phyloP scores from a whole-genome alignment of 2,329 filamentous ascomycete species.

The Aureobasidium musti region DNA sequence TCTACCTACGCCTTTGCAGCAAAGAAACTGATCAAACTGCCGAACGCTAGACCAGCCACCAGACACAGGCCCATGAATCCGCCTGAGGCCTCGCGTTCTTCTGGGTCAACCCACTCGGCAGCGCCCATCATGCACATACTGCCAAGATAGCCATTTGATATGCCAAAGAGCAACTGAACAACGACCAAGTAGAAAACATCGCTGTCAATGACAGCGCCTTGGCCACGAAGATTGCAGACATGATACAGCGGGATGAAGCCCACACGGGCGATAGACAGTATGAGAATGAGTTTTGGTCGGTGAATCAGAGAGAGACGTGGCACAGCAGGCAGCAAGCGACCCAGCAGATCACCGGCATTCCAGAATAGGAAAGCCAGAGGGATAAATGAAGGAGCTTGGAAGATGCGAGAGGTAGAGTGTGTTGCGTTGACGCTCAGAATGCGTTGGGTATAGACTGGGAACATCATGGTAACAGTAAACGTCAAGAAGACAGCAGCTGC shows the following conservation, averaged over 20 bases:
- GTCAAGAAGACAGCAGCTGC: slow-evolving; percentile 75
- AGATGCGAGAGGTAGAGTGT: slow-evolving; percentile 56
- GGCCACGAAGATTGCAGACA: slow-evolving; percentile 81
- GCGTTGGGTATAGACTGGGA: slow-evolving; percentile 79
- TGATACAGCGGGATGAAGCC: slow-evolving; percentile 81
- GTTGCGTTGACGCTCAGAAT: slow-evolving; percentile 49
- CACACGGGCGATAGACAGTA: slow-evolving; percentile 64
- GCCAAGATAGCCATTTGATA: slow-evolving; percentile 84
- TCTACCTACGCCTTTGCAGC: slow-evolving; percentile 49
- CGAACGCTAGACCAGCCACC: slow-evolving; percentile 77
- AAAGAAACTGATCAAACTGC: slow-evolving; percentile 88
- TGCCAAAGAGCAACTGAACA: slow-evolving; percentile 80
- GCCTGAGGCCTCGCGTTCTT: slow-evolving; percentile 84
- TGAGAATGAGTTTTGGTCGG: slow-evolving; percentile 67
- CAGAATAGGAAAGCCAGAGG: slow-evolving; percentile 88
- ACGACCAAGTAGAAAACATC: slow-evolving; percentile 85
- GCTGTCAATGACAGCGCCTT: slow-evolving; percentile 71
- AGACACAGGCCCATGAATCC: slow-evolving; percentile 92
- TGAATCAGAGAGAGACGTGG: slow-evolving; percentile 59
- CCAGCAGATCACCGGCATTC: slow-evolving; percentile 84
- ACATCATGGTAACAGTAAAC: slow-evolving; percentile 88
- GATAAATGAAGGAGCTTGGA: slow-evolving; percentile 78
- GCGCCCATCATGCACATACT: slow-evolving; percentile 92
- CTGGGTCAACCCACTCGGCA: slow-evolving; percentile 74
- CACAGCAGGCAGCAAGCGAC: slow-evolving; percentile 67